These are phyloP conservation scores for Phytophthora fragariaefolia DNA, from an alignment of 352 stramenopile species.

Conservation along the genomic window DNA sequence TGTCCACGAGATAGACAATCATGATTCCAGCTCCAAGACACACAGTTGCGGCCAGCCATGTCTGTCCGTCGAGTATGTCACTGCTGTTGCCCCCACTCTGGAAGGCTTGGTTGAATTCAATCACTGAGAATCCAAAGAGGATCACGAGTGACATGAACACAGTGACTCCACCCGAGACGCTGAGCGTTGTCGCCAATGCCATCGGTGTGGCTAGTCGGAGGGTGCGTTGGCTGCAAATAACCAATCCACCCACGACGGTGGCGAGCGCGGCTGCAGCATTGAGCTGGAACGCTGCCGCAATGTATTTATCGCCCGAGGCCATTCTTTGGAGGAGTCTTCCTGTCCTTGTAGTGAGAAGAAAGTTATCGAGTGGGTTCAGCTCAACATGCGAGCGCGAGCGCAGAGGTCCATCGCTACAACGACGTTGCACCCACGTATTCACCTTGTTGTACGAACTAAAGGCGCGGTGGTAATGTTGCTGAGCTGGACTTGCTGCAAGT, in stretches of 20 bases:
- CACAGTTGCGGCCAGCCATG: conserved; percentile 79
- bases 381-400: background rate
- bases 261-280: conserved; percentile 50
- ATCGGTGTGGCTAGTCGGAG: conserved; percentile 61
- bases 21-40: conserved; percentile 87
- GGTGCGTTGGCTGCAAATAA: conserved; percentile 61
- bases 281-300: conserved; percentile 46
- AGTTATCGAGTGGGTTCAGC: conserved; percentile 17
- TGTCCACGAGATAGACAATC: conserved; percentile 55
- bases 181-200: conserved; percentile 62
- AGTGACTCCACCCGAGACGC: conserved; percentile 68
- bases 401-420: conserved; percentile 5
- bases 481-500: conserved; percentile 20
- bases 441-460: conserved; percentile 13
- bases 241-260: conserved; percentile 59
- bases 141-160: conserved; percentile 78
- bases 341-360: background rate
- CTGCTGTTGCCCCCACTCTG: conserved; percentile 34
- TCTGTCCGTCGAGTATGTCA: conserved; percentile 35
- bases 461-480: conserved; percentile 18
- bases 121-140: conserved; percentile 55
- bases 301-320: background rate
- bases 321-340: background rate
- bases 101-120: conserved; percentile 41
- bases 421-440: background rate